phyloP scores from a whole-genome alignment of 257 asterid genomes.

The Primulina tabacum region DNA sequence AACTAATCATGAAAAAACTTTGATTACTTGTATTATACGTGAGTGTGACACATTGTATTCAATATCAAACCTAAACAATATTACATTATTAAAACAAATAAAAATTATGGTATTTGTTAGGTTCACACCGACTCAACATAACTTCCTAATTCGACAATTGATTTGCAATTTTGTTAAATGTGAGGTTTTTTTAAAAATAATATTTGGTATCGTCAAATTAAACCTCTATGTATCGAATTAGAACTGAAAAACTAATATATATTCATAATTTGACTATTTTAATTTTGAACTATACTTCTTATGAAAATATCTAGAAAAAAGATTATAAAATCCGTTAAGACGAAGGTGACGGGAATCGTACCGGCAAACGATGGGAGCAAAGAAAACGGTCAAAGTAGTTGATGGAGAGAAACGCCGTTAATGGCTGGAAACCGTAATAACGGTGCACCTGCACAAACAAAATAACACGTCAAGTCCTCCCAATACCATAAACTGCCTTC shows the following conservation, averaged over 20 bases:
- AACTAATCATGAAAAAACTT: conserved; percentile 4
- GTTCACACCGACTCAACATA: conserved; percentile 18
- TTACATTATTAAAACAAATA: conserved; percentile 18
- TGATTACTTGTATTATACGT: conserved; percentile 20
- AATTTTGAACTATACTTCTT: not conserved
- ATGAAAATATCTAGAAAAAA: too few species aligned
- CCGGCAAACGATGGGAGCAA: conserved; percentile 70
- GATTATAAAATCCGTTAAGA: not conserved
- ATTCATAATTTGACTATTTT: not conserved
- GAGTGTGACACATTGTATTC: too few species aligned
- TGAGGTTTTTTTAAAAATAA: too few species aligned
- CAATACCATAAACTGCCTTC: conserved; percentile 23
- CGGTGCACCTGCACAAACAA: conserved; percentile 70
- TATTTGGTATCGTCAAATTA: not conserved
- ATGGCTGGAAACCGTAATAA: conserved; percentile 74
- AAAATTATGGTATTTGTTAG: conserved; percentile 12
- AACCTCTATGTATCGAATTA: too few species aligned
- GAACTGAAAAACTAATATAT: too few species aligned
- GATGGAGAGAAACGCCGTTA: conserved; percentile 91
- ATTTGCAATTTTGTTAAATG: not conserved
- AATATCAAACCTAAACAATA: not conserved
- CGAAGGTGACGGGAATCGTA: conserved; percentile 41
- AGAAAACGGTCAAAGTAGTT: conserved; percentile 86
- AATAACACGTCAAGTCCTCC: conserved; percentile 24
- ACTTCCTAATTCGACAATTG: not conserved